Evolutionary conservation across 2,329 filamentous ascomycete species (phyloP), one percentile per base, ranked within the genome.

Genomic region (Malbranchea zuffiana): DNA sequence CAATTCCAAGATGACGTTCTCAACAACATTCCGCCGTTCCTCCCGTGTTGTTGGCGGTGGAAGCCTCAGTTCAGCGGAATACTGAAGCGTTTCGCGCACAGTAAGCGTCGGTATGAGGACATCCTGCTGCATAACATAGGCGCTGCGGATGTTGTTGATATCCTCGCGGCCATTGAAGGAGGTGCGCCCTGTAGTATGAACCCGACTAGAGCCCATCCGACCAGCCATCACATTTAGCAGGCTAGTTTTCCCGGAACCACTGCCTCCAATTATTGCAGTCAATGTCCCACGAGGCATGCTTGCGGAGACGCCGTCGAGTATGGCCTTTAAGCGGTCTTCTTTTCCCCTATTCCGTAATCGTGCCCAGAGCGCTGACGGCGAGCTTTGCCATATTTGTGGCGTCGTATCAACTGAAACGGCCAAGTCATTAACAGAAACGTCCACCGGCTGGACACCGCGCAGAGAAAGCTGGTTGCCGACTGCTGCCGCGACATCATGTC

Each of bases 221-320:
- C 80, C 74, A 7, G 81, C 77, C 60, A 85, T 69, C 13, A 76
- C 72, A 52, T 84, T 86, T 21, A 86, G 62, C 40, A 82, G 59
- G 0, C 76, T 80, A 3, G 78, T 82, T 60, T 85, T 85, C 0
- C 80, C 80, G 1, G 75, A 80, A 13, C 81, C 80, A 50, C 76
- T 80, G 3, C 80, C 79, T 6, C 81, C 81, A 40, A 86, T 75
- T 36, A 86, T 84, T 6, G 81, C 81, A 0, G 80, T 84, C 26
- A 87, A 57, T 3, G 74, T 79, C 3, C 81, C 79, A 5, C 72
- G 68, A 3, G 67, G 65, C 52, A 85, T 70, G 16, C 74, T 68
- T 2, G 78, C 78, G 44, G 71, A 71, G 30, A 85, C 71, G 19
- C 71, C 69, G 35, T 76, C 63, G 6, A 86, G 60, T 7, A 86